Base-by-base conservation (phyloP, 805 yeast species). In the Wickerhamiella spandovensis region DNA sequence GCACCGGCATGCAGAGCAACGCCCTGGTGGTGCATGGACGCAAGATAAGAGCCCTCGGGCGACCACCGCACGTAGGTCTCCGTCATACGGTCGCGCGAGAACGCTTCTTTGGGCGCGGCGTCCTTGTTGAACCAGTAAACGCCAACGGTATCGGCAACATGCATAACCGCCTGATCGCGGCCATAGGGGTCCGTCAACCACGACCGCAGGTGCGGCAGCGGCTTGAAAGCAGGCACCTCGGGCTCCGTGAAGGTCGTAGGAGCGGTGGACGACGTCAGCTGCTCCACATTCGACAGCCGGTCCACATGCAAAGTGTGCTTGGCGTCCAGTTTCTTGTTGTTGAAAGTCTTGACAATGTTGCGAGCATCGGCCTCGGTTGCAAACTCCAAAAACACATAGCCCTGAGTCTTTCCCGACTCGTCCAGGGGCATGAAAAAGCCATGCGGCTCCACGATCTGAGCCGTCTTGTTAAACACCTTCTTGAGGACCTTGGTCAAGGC, bases 1-100 rank as follows among this genome's bases (percentile, higher is more conserved):
- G 77, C 76, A 54, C 97, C 97, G 64, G 97, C 98, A 95, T 97
- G 92, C 24, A 90, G 77, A 66, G 87, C 94, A 51, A 88, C 80
- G 74, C 97, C 97, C 69, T 86, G 95, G 48, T 87, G 87, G 69
- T 90, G 97, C 60, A 88, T 75, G 1, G 97, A 82, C 59, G 85
- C 79, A 56, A 90, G 68, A 63, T 79, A 89, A 12, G 90, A 80
- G 67, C 99, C 99, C 69, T 80, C 81, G 63, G 97, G 95, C 47
- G 97, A 87, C 72, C 88, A 90, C 65, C 81, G 81, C 60, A 87
- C 84, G 60, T 82, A 88, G 54, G 86, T 81, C 53, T 87, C 81
- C 51, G 97, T 88, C 84, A 95, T 87, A 58, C 82, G 81, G 56
- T 75, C 73, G 68, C 95, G 79, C 62, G 84, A 87, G 52, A 82